These are phyloP conservation scores for Lycium barbarum DNA, from an alignment of 257 asterid species.

Conservation along the genomic window DNA sequence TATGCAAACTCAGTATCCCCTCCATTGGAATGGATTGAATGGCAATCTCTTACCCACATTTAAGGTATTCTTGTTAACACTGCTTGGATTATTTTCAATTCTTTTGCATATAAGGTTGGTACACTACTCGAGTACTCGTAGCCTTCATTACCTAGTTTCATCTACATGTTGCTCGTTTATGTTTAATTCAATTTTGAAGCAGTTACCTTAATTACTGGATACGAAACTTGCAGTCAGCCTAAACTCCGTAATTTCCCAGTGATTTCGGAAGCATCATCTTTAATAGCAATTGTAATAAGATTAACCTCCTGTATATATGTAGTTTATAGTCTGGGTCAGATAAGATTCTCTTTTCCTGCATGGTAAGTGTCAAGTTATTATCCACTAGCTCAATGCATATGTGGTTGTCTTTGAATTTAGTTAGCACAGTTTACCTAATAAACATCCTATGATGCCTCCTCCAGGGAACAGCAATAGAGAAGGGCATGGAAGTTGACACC, in stretches of 20 bases:
- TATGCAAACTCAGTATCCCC: slow-evolving; percentile 45
- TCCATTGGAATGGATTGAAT: slow-evolving; percentile 50
- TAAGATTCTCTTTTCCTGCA: slow-evolving; percentile 1
- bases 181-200: too few relatives aligned
- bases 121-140: not conserved
- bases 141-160: not conserved
- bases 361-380: not conserved
- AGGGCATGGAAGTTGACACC: slow-evolving; percentile 54
- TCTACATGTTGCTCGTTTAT: not conserved
- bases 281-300: too few relatives aligned
- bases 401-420: not conserved
- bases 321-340: too few relatives aligned
- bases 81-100: not conserved
- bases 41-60: slow-evolving; percentile 51
- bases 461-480: slow-evolving; percentile 77
- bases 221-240: too few relatives aligned
- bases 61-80: slow-evolving; percentile 48
- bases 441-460: slow-evolving; percentile 16
- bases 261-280: too few relatives aligned
- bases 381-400: not conserved
- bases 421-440: not conserved
- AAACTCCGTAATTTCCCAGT: too few relatives aligned
- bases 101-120: not conserved
- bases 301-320: too few relatives aligned
- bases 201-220: too few relatives aligned